Evolutionary conservation across 768 basidiomycete species (phyloP).

Genomic region (Russula earlei): DNA sequence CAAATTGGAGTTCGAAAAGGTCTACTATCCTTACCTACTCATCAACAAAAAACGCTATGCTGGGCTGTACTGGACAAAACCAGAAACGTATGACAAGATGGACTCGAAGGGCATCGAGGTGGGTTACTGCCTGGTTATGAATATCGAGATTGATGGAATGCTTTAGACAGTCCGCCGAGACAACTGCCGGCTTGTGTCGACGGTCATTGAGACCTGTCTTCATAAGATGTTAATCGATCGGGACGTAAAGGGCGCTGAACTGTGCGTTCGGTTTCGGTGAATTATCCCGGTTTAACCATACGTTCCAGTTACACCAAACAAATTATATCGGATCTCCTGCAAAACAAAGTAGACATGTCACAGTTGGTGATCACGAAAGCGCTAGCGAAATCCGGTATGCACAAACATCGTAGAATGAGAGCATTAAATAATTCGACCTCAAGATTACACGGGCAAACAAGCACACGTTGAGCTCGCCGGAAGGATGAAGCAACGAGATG

Average conservation of each 20-base stretch:
- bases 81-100: conserved; percentile 98
- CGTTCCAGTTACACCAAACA: conserved; percentile 77
- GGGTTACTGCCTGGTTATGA: conserved; percentile 18
- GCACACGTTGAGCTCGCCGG: conserved; percentile 95
- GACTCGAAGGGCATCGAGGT: conserved; percentile 99
- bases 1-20: conserved; percentile 98
- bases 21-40: conserved; percentile 95
- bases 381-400: conserved; percentile 70
- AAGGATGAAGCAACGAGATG: conserved; percentile 93
- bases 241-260: conserved; percentile 88
- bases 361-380: conserved; percentile 99
- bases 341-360: conserved; percentile 98
- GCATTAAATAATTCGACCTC: neutral
- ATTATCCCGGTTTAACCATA: neutral
- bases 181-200: conserved; percentile 96
- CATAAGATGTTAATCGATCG: conserved; percentile 97
- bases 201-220: conserved; percentile 95
- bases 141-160: neutral
- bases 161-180: conserved; percentile 90
- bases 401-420: neutral
- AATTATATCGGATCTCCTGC: conserved; percentile 85
- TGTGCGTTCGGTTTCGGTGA: conserved; percentile 39
- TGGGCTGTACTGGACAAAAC: conserved; percentile 92
- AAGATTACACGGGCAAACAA: conserved; percentile 91
- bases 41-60: conserved; percentile 99